phyloP scores from a whole-genome alignment of 2,329 filamentous ascomycete species.

The Salinomyces thailandicus region DNA sequence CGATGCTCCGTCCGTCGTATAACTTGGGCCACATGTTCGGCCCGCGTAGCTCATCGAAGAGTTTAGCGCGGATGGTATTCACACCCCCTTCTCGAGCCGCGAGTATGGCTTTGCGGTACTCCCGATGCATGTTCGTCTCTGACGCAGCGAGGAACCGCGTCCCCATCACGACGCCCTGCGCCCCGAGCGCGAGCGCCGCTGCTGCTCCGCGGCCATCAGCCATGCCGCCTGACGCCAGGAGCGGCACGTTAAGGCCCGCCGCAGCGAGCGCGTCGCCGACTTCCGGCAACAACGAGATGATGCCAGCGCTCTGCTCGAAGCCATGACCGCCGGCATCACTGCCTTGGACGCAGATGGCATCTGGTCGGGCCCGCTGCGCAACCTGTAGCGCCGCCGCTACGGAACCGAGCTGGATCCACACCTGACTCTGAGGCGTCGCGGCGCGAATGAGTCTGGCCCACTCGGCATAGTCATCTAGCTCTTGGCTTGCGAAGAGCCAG shows the following conservation, averaged over 20 bases:
- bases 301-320: conserved; percentile 42
- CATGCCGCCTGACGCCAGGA: conserved; percentile 48
- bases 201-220: conserved; percentile 45
- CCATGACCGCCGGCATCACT: conserved; percentile 57
- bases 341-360: conserved; percentile 53
- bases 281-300: conserved; percentile 50
- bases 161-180: conserved; percentile 47
- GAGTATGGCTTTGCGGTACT: conserved; percentile 39
- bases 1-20: conserved; percentile 48
- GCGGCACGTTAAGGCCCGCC: conserved; percentile 32
- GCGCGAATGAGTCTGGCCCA: conserved; percentile 25
- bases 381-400: conserved; percentile 45
- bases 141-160: conserved; percentile 49
- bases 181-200: conserved; percentile 45
- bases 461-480: conserved; percentile 28
- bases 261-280: conserved; percentile 37
- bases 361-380: conserved; percentile 35
- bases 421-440: conserved; percentile 29
- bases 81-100: conserved; percentile 41
- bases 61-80: conserved; percentile 38
- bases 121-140: conserved; percentile 35
- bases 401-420: conserved; percentile 53
- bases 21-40: conserved; percentile 47
- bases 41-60: conserved; percentile 46
- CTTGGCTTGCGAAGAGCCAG: conserved; percentile 55